Conservation (phyloP, 2,329 filamentous ascomycete species). For the Aspergillus sergii region DNA sequence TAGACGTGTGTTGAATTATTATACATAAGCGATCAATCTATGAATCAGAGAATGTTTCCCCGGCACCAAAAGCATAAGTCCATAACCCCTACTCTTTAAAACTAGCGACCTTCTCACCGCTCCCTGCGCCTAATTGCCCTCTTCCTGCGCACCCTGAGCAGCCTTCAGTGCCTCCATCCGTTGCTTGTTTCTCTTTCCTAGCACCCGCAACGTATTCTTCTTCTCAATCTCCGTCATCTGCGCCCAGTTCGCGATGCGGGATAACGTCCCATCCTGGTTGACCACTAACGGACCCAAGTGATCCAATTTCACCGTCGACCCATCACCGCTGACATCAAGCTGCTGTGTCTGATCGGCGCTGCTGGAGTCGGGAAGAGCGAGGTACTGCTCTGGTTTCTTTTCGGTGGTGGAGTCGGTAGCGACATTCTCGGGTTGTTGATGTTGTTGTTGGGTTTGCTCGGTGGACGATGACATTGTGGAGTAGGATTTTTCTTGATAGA, state of each 20-base stretch:
- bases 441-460: slow-evolving; percentile 7
- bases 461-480: slow-evolving; percentile 27
- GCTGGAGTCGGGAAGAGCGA: slow-evolving; percentile 73
- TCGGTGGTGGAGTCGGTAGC: slow-evolving; percentile 6
- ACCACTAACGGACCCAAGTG: slow-evolving; percentile 74
- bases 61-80: neutral
- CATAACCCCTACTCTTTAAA: neutral
- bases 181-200: slow-evolving; percentile 69
- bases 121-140: neutral
- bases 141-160: slow-evolving; percentile 18
- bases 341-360: slow-evolving; percentile 84
- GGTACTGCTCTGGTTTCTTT: slow-evolving; percentile 48
- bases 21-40: neutral
- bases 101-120: neutral
- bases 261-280: slow-evolving; percentile 70
- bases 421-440: slow-evolving; percentile 11
- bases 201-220: slow-evolving; percentile 65
- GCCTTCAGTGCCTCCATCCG: slow-evolving; percentile 59
- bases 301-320: slow-evolving; percentile 60
- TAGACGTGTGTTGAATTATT: neutral
- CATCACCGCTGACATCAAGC: slow-evolving; percentile 63
- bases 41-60: neutral
- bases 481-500: slow-evolving; percentile 18
- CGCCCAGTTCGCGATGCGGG: slow-evolving; percentile 72
- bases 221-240: slow-evolving; percentile 70